phyloP scores from a whole-genome alignment of 2,329 filamentous ascomycete genomes.

The Ophiostoma perfectum region DNA sequence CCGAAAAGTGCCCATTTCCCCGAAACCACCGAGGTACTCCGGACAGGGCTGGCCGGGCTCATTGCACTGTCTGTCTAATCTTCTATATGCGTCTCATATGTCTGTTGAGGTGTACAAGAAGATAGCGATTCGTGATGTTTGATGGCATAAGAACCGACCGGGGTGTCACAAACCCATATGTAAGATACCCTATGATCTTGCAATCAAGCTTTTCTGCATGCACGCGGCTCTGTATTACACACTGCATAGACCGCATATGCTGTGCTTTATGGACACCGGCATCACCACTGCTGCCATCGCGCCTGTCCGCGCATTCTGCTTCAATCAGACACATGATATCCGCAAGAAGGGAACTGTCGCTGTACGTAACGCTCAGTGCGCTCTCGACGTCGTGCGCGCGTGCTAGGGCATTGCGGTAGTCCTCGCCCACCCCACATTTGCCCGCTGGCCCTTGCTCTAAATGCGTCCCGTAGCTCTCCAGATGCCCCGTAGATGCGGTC shows the following conservation, averaged over 20 bases:
- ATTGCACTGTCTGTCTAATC: too few species aligned
- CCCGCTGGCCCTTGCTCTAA: slow-evolving; percentile 11
- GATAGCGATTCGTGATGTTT: too few species aligned
- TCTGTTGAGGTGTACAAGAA: too few species aligned
- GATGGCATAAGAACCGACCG: too few species aligned
- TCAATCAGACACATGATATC: neutral
- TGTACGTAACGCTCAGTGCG: neutral
- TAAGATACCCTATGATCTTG: neutral
- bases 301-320: neutral
- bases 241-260: neutral
- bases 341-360: too few species aligned
- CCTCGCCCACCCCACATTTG: slow-evolving; percentile 17
- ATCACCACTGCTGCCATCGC: neutral
- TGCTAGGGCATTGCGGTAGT: neutral
- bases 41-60: too few species aligned
- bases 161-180: too few species aligned
- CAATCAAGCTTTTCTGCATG: neutral
- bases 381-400: neutral
- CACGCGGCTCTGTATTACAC: neutral
- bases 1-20: too few species aligned
- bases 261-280: neutral
- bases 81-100: too few species aligned
- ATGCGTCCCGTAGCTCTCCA: slow-evolving; percentile 16
- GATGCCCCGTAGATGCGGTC: slow-evolving; percentile 14
- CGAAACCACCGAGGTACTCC: too few species aligned